Base-by-base conservation (phyloP, 306 rosid genomes). In the Prinsepia uniflora region DNA sequence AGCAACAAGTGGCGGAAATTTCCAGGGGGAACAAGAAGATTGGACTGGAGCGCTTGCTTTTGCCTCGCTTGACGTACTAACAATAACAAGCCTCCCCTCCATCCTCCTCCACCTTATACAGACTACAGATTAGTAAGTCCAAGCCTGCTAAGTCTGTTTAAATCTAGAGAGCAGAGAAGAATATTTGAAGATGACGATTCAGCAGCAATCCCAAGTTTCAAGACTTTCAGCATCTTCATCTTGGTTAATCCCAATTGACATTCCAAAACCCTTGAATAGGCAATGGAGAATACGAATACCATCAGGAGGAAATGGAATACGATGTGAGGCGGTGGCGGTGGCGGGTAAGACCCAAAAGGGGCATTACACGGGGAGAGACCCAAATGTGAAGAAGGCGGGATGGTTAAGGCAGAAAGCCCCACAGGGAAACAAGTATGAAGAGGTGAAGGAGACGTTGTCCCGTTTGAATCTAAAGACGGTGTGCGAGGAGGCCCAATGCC, bases 401-500 rank as follows among this genome's bases (percentile, higher is more conserved):
- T 92, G 98, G 98, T 54, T 92, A 84, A 83, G 92, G 78, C 94
- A 92, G 89, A 88, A 75, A 70, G 96, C 96, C 57, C 90, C 98
- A 6, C 94, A 89, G 65, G 98, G 98, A 0, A 75, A 84, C 70
- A 84, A 82, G 76, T 92, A 76, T 53, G 54, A 78, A 54, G 77
- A 87, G 76, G 86, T 89, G 30, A 89, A 87, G 81, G 80, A 63
- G 18, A 82, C 96, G 0, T 80, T 92, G 53, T 87, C 96, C 6
- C 86, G 85, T 56, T 81, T 86, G 89, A 89, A 87, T 19, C 94
- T 92, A 67, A 86, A 92, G 85, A 92, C 97, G 19, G 97, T 92
- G 10, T 92, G 97, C 69, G 94, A 92, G 75, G 97, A 92, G 69
- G 97, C 97, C 2, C 97, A 92, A 64, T 92, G 97, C 79, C 97